Evolutionary conservation across 345 rosid genomes (phyloP).

Genomic region (Gossypium mustelinum): DNA sequence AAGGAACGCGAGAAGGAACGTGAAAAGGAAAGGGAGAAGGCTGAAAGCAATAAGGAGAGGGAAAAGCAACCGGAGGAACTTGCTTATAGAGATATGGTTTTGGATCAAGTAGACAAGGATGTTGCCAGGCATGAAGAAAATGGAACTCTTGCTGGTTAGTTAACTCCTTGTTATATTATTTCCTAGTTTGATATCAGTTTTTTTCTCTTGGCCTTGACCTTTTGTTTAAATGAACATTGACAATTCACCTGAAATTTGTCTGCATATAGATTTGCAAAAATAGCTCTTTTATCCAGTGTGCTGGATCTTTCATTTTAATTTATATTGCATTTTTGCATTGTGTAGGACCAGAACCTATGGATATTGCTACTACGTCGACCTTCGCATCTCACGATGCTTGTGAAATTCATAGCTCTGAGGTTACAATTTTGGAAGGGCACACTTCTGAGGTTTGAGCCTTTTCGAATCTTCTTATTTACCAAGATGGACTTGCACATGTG

Average conservation of each 20-base stretch:
- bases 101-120: conserved; percentile 52
- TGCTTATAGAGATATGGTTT: conserved; percentile 41
- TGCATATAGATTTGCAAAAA: background rate
- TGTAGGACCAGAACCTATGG: conserved; percentile 79
- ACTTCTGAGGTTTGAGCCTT: conserved; percentile 77
- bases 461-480: background rate
- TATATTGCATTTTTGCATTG: background rate
- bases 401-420: conserved; percentile 83
- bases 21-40: conserved; percentile 31
- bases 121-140: conserved; percentile 47
- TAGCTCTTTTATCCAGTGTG: background rate
- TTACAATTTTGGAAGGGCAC: conserved; percentile 93
- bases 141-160: conserved; percentile 50
- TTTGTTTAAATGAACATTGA: background rate
- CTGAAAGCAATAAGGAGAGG: conserved; percentile 55
- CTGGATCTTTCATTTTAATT: background rate
- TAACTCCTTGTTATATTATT: conserved; percentile 3
- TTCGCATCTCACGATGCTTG: conserved; percentile 47
- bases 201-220: background rate
- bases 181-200: conserved; percentile 4
- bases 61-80: conserved; percentile 62
- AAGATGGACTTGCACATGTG: background rate
- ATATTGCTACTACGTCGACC: conserved; percentile 43
- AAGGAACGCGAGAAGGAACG: conserved; percentile 31
- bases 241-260: conserved; percentile 3